phyloP scores from a whole-genome alignment of 2,329 filamentous ascomycete species.

The Monosporascus ibericus region DNA sequence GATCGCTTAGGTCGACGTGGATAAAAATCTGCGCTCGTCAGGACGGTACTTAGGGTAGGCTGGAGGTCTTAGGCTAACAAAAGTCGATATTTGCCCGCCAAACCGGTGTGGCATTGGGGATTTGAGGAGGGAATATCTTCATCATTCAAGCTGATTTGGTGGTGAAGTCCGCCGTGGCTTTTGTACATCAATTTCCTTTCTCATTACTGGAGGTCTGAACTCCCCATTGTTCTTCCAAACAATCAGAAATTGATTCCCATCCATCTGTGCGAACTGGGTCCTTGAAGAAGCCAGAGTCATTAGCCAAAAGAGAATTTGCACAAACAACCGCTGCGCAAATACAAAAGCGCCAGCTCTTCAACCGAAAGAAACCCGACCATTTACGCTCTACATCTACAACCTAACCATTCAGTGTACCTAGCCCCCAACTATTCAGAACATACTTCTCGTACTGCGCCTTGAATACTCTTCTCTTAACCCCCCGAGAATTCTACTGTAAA shows the following conservation, averaged over 20 bases:
- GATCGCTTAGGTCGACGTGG: background rate
- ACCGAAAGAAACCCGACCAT: constrained; percentile 6
- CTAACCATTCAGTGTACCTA: constrained; percentile 1
- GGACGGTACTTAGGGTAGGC: background rate
- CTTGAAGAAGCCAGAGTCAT: constrained; percentile 17
- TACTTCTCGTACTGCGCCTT: background rate
- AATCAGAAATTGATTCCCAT: constrained; percentile 30
- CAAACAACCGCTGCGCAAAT: constrained; percentile 3
- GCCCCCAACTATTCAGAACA: background rate
- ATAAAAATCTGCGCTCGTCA: background rate
- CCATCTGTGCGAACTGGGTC: constrained; percentile 26
- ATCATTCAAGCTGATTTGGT: constrained; percentile 22
- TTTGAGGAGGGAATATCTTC: constrained; percentile 7
- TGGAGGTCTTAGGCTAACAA: background rate
- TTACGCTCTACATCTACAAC: background rate
- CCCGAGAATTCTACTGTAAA: constrained; percentile 10
- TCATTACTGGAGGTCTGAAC: constrained; percentile 19
- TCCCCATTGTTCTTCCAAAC: constrained; percentile 26
- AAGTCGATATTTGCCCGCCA: background rate
- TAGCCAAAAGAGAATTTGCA: constrained; percentile 7
- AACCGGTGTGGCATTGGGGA: background rate
- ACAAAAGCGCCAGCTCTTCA: constrained; percentile 16
- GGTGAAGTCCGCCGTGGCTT: constrained; percentile 23
- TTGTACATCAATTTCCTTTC: constrained; percentile 28
- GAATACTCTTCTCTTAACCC: background rate